phyloP scores from a whole-genome alignment of 2,329 filamentous ascomycete genomes.

The Fusarium nisikadoi region DNA sequence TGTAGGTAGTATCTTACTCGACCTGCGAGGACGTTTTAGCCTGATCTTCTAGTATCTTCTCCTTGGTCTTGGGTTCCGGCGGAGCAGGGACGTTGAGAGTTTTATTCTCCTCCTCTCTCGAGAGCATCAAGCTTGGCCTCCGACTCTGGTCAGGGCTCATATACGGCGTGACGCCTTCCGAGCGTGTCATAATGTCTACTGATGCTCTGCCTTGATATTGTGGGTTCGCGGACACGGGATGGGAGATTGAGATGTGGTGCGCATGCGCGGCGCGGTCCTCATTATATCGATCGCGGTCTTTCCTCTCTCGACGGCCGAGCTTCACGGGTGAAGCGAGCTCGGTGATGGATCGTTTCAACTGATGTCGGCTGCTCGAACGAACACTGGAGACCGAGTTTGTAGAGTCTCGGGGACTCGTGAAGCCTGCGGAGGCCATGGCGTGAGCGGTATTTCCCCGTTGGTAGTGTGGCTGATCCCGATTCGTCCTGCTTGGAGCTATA shows the following conservation, averaged over 20 bases:
- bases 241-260: conserved; percentile 31
- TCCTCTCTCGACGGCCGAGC: conserved; percentile 50
- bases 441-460: conserved; percentile 18
- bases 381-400: conserved; percentile 39
- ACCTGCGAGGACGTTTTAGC: conserved; percentile 45
- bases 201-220: conserved; percentile 52
- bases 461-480: conserved; percentile 24
- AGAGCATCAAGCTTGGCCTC: conserved; percentile 54
- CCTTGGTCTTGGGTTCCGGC: conserved; percentile 44
- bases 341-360: conserved; percentile 66
- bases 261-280: conserved; percentile 44
- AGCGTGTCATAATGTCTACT: conserved; percentile 57
- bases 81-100: conserved; percentile 13
- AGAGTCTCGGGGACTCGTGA: conserved; percentile 41
- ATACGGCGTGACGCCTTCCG: conserved; percentile 57
- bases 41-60: conserved; percentile 54
- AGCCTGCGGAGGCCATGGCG: conserved; percentile 41
- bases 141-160: conserved; percentile 57
- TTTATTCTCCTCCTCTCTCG: conserved; percentile 45
- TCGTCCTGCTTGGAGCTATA: conserved; percentile 13
- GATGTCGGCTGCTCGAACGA: conserved; percentile 56
- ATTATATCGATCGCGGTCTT: conserved; percentile 43
- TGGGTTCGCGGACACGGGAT: conserved; percentile 41
- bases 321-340: conserved; percentile 62
- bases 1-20: conserved; percentile 43